Evolutionary conservation across 257 asterid genomes (phyloP).

Genomic region (Paraleonurus japonicus): DNA sequence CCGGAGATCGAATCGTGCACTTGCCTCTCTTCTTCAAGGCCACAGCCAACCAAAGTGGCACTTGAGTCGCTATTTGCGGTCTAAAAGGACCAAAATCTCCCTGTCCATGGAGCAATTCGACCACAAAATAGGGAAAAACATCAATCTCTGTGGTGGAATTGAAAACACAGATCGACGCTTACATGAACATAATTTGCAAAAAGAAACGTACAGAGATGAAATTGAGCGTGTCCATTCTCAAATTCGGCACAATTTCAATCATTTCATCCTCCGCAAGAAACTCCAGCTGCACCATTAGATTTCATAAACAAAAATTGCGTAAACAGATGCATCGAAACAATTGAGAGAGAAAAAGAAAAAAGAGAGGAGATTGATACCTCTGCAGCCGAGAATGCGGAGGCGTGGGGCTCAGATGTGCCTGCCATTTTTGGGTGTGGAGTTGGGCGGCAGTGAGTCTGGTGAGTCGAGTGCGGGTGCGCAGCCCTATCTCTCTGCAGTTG

Average conservation of each 20-base stretch:
- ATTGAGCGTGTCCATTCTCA: slow-evolving; percentile 83
- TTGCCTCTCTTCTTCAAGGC: slow-evolving; percentile 95
- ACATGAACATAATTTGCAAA: background rate
- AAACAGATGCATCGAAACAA: background rate
- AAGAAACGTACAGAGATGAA: slow-evolving; percentile 57
- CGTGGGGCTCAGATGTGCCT: slow-evolving; percentile 46
- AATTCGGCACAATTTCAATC: slow-evolving; percentile 74
- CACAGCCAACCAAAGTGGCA: slow-evolving; percentile 90
- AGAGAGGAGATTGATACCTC: slow-evolving; percentile 48
- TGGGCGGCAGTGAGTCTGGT: slow-evolving; percentile 12
- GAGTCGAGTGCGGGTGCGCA: no score
- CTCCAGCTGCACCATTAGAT: slow-evolving; percentile 61
- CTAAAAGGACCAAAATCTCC: slow-evolving; percentile 91
- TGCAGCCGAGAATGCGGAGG: slow-evolving; percentile 70
- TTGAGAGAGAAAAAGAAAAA: background rate
- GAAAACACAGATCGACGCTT: background rate
- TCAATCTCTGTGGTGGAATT: slow-evolving; percentile 1
- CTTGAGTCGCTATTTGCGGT: slow-evolving; percentile 72
- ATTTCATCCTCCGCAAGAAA: slow-evolving; percentile 94
- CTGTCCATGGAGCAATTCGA: slow-evolving; percentile 35
- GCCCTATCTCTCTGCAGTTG: slow-evolving; percentile 24
- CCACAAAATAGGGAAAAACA: background rate
- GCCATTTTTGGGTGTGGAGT: slow-evolving; percentile 44
- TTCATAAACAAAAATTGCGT: background rate
- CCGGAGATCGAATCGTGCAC: slow-evolving; percentile 81